A percentile compares a stretch with the other conserved stretches of the same genome.
phyloP scores from a whole-genome alignment of 106 monocot genomes.

The Dendrobium catenatum region DNA sequence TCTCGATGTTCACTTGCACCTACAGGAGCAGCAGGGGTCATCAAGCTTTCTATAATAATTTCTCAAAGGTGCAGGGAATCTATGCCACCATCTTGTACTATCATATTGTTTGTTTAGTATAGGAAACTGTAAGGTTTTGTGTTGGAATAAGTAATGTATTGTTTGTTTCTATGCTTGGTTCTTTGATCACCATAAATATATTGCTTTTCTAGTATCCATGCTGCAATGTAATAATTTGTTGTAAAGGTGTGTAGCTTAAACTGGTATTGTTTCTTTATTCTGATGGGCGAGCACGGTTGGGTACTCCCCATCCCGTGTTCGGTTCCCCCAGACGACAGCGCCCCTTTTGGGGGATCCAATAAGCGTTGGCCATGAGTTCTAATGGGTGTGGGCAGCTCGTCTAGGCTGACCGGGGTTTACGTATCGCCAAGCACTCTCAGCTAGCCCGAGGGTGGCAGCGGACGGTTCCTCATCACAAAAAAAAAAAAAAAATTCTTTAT shows the following conservation, averaged over 20 bases:
- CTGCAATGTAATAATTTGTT: neutral
- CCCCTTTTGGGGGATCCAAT: no score
- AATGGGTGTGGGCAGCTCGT: no score
- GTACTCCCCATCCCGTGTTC: no score
- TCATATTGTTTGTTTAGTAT: slow-evolving; percentile 1
- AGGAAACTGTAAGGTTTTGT: neutral
- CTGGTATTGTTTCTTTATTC: neutral
- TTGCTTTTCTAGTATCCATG: neutral
- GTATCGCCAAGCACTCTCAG: no score
- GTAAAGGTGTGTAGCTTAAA: neutral
- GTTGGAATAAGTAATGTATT: neutral
- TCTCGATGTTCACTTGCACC: neutral
- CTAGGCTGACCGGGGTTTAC: no score
- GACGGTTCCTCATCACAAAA: no score
- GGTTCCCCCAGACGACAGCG: no score
- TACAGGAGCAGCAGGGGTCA: neutral
- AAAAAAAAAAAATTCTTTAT: neutral
- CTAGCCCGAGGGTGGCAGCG: no score
- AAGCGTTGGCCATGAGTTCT: no score
- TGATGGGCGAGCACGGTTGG: neutral
- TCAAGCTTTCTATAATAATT: neutral
- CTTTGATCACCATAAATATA: neutral
- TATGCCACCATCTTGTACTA: neutral
- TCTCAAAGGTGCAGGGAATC: neutral
- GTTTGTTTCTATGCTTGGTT: neutral